Evolutionary conservation across 2,329 filamentous ascomycete genomes (phyloP), one percentile per base, ranked within the genome.

Genomic region (Periconia sp.): DNA sequence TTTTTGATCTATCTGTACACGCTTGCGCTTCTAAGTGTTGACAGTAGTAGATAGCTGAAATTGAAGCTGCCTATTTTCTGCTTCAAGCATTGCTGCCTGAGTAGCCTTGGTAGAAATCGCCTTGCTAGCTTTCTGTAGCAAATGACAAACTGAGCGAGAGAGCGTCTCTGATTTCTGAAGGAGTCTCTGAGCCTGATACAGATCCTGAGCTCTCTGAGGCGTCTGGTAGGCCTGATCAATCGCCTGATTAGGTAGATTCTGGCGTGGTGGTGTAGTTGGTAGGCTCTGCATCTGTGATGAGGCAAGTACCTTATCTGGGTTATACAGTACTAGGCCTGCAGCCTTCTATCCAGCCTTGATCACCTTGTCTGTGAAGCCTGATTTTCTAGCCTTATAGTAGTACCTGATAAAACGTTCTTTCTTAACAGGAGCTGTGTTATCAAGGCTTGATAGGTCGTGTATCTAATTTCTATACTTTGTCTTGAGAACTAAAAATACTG

Each of bases 351-450:
- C 45, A 43, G 43, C 46, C 29, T 34, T 22, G 31, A 50, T 50
- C 9, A 50, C 39, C 22, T 32, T n/a, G 18, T 45, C 32, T 25
- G 40, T 37, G 13, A 39, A 17, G n/a, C 28, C 49, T 28, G 40
- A 19, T 19, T 48, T 37, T 36, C 40, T 30, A 30, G 47, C 50
- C 9, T 35, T 16, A 12, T 47, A 25, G 30, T 56, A 54, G 21
- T 19, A 45, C n/a, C 12, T 36, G 17, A 54, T 46, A 52, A 54
- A 54, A 10, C 36, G 40, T 32, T 45, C 42, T 37, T 49, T 49
- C 28, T 49, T 46, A n/a, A 49, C 34, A 18, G n/a, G n/a, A n/a
- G n/a, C n/a, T n/a, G n/a, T n/a, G n/a, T n/a, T n/a, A n/a, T n/a
- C n/a, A 26, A 49, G 25, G 2, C 7, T 10, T 4, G 41, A 2